These are phyloP conservation scores for Hamamelis virginiana DNA, from an alignment of 164 flowering plant species.

Conservation along the genomic window DNA sequence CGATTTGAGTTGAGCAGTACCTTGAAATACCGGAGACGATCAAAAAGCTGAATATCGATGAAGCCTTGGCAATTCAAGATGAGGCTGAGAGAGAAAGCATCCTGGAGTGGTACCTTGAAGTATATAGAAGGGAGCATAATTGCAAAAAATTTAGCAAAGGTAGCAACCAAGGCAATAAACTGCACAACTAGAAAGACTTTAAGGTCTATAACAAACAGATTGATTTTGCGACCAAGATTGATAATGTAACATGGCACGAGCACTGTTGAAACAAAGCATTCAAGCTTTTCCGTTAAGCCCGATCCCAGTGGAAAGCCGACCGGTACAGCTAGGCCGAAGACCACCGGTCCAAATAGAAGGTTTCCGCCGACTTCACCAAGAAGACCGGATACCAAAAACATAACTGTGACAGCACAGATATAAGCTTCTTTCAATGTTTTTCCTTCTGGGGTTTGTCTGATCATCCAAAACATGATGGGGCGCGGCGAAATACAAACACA, in stretches of 20 bases:
- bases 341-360: slow-evolving; percentile 3
- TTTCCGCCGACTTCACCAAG: slow-evolving; percentile 5
- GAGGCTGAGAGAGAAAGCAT: slow-evolving; percentile 11
- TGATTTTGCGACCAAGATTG: background rate
- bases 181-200: background rate
- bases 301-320: slow-evolving; percentile 12
- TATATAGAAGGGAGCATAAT: slow-evolving; percentile 2
- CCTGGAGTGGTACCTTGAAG: slow-evolving; percentile 8
- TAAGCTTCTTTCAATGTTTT: slow-evolving; percentile 14
- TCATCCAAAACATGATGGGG: slow-evolving; percentile 23
- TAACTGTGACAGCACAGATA: background rate
- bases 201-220: background rate
- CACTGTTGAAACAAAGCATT: slow-evolving; percentile 7
- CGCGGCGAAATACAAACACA: slow-evolving; percentile 5
- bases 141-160: background rate
- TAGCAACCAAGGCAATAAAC: background rate
- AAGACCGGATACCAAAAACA: background rate
- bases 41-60: slow-evolving; percentile 3
- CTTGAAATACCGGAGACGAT: background rate
- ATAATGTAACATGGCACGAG: slow-evolving; percentile 17
- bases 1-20: background rate
- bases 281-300: slow-evolving; percentile 19
- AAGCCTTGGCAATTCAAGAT: slow-evolving; percentile 14
- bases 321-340: slow-evolving; percentile 14
- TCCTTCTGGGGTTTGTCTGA: slow-evolving; percentile 14